These are phyloP conservation scores for Hyphopichia khmerensis DNA, from an alignment of 1,139 yeast species.

Conservation along the genomic window DNA sequence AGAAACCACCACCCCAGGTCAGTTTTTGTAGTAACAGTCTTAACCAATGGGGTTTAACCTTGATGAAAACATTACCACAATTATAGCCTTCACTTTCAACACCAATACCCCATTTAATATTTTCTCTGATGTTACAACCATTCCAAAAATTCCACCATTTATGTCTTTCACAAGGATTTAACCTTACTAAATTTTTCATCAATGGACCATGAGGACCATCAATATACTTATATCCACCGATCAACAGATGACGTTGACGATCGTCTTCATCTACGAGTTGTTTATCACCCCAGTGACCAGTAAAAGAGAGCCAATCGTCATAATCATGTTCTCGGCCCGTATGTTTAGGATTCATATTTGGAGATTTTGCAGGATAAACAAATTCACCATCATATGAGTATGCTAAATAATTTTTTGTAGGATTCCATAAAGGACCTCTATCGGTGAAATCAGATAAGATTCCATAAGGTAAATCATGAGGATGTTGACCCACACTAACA, in stretches of 20 bases:
- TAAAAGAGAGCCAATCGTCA: constrained; percentile 74
- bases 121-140: constrained; percentile 75
- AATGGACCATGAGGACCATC: constrained; percentile 94
- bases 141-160: constrained; percentile 85
- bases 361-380: constrained; percentile 38
- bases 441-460: constrained; percentile 92
- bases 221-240: constrained; percentile 86
- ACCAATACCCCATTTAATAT: constrained; percentile 82
- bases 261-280: constrained; percentile 65
- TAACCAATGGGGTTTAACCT: constrained; percentile 50
- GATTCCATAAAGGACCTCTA: constrained; percentile 94
- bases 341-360: constrained; percentile 42
- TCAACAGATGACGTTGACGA: constrained; percentile 75
- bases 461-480: constrained; percentile 91
- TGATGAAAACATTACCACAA: constrained; percentile 60
- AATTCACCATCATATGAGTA: constrained; percentile 69
- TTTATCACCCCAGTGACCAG: constrained; percentile 93
- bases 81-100: constrained; percentile 79
- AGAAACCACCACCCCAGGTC: constrained; percentile 73
- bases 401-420: constrained; percentile 74
- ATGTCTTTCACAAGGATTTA: constrained; percentile 73
- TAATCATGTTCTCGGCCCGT: constrained; percentile 59
- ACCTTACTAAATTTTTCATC: constrained; percentile 67
- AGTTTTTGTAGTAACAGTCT: constrained; percentile 46
- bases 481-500: constrained; percentile 93